phyloP scores from a whole-genome alignment of 805 yeast genomes.

The Barnettozyma siamensis region DNA sequence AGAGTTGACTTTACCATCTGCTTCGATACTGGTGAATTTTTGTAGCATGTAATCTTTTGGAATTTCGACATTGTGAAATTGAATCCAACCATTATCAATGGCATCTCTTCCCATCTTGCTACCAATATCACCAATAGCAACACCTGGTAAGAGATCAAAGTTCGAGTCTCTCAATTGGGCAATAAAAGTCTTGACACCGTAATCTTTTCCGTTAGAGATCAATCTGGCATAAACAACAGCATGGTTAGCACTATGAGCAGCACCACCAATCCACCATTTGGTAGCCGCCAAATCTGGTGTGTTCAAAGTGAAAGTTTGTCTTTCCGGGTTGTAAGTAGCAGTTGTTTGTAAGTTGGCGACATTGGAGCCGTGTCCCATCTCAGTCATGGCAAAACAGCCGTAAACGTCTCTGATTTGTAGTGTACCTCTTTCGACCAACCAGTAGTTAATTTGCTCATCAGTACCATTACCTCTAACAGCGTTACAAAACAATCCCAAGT shows the following conservation, averaged over 20 bases:
- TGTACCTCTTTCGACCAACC: conserved; percentile 72
- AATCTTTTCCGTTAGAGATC: conserved; percentile 74
- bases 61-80: conserved; percentile 72
- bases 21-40: conserved; percentile 66
- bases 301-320: conserved; percentile 65
- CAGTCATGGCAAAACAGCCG: conserved; percentile 94
- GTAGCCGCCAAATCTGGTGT: conserved; percentile 93
- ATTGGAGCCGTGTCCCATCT: conserved; percentile 87
- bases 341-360: conserved; percentile 89
- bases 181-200: conserved; percentile 91
- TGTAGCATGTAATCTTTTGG: conserved; percentile 82
- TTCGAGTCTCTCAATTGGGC: conserved; percentile 87
- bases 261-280: conserved; percentile 99
- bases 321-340: conserved; percentile 64
- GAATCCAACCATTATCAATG: conserved; percentile 96
- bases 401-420: conserved; percentile 46
- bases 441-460: conserved; percentile 71
- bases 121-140: conserved; percentile 87
- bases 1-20: conserved; percentile 60
- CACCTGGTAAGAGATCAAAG: conserved; percentile 58
- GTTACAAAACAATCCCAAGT: conserved; percentile 75
- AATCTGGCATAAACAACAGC: conserved; percentile 77
- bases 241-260: conserved; percentile 91
- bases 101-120: conserved; percentile 95
- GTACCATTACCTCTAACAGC: conserved; percentile 89